These are phyloP conservation scores for Gymnopilus junonius DNA, from an alignment of 768 basidiomycete genomes.

Conservation along the genomic window DNA sequence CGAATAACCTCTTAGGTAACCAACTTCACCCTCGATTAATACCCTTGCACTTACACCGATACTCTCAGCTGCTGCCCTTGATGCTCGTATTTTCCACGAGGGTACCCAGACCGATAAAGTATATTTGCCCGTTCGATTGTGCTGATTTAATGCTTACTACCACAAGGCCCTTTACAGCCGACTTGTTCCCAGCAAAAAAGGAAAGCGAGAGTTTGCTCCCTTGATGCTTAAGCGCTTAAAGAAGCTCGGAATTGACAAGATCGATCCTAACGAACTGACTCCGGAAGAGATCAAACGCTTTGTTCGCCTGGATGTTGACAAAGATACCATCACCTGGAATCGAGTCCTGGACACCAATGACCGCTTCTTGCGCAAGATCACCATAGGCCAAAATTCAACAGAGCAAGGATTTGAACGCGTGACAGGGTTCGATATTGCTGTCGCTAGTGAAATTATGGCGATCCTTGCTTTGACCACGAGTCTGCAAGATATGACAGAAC, in stretches of 20 bases:
- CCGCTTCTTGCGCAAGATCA: slow-evolving; percentile 93
- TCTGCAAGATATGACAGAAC: slow-evolving; percentile 88
- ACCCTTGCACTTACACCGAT: not conserved
- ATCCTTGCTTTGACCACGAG: slow-evolving; percentile 91
- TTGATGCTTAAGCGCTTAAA: slow-evolving; percentile 95
- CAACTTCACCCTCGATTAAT: not conserved
- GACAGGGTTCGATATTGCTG: slow-evolving; percentile 95
- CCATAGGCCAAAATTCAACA: slow-evolving; percentile 87
- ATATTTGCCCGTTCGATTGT: not conserved
- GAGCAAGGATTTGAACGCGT: slow-evolving; percentile 89
- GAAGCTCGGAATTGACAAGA: slow-evolving; percentile 96
- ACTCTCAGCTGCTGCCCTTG: slow-evolving; percentile 84
- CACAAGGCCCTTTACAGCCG: slow-evolving; percentile 82
- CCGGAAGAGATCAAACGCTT: slow-evolving; percentile 91
- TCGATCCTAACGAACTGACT: slow-evolving; percentile 88
- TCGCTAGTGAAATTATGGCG: slow-evolving; percentile 98
- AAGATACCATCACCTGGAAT: slow-evolving; percentile 95
- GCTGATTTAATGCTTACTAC: not conserved
- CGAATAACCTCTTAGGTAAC: slow-evolving; percentile 91
- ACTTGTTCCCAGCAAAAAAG: slow-evolving; percentile 91
- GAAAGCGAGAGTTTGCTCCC: slow-evolving; percentile 91
- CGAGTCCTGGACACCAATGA: slow-evolving; percentile 97
- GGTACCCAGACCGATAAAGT: slow-evolving; percentile 94
- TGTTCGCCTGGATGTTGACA: slow-evolving; percentile 90
- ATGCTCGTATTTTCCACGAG: slow-evolving; percentile 98